Evolutionary conservation across 176 grass and related monocot genomes (phyloP).

Genomic region (Musa schizocarpa): DNA sequence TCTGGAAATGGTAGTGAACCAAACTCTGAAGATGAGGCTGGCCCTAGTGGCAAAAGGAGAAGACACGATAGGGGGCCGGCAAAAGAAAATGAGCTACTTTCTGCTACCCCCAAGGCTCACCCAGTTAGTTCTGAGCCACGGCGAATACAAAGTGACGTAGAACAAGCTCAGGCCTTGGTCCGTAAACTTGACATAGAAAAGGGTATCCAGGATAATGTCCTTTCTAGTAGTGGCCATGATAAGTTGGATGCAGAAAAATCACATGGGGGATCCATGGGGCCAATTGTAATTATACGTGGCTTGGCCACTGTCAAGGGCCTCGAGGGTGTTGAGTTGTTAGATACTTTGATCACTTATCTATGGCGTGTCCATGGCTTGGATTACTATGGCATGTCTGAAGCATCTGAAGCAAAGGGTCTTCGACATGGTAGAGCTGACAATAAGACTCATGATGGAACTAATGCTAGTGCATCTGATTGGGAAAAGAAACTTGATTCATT

Average conservation of each 20-base stretch:
- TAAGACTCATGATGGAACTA: conserved; percentile 45
- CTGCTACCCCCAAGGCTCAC: conserved; percentile 65
- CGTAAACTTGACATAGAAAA: conserved; percentile 84
- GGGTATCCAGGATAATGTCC: conserved; percentile 62
- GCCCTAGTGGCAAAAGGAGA: conserved; percentile 59
- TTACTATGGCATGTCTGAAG: conserved; percentile 87
- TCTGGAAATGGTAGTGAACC: conserved; percentile 52
- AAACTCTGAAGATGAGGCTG: conserved; percentile 86
- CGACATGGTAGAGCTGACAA: conserved; percentile 78
- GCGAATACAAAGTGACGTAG: conserved; percentile 74
- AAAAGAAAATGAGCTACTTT: conserved; percentile 65
- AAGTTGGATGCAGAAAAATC: conserved; percentile 64
- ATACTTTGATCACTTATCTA: conserved; percentile 83
- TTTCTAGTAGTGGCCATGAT: conserved; percentile 56
- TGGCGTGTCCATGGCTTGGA: conserved; percentile 96
- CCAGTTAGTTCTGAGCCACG: conserved; percentile 52
- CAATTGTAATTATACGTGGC: conserved; percentile 91
- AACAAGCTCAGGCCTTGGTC: conserved; percentile 50
- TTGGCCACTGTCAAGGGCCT: conserved; percentile 90
- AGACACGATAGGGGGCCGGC: conserved; percentile 44
- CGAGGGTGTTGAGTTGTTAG: conserved; percentile 87
- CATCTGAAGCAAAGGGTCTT: conserved; percentile 56
- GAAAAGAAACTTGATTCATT: conserved; percentile 85
- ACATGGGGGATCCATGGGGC: conserved; percentile 94
- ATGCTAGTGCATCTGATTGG: conserved; percentile 58